Conservation (phyloP, 192 early-diverging fungal genomes). For the Thoreauomyces humboldtii region DNA sequence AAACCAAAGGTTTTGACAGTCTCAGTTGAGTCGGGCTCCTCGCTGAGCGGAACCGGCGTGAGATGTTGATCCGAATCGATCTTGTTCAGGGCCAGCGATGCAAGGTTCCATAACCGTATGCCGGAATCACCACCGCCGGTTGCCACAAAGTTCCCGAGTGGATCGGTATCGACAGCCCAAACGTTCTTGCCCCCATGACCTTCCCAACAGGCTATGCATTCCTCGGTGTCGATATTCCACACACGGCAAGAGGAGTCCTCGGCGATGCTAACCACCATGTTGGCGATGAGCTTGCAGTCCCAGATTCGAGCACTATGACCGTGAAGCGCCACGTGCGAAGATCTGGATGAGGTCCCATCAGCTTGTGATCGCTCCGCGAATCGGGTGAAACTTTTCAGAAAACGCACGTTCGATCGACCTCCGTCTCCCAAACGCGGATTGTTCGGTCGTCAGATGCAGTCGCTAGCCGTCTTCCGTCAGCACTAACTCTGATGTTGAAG, state of each 20-base stretch:
- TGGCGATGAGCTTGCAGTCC: slow-evolving; percentile 62
- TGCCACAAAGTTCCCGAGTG: slow-evolving; percentile 48
- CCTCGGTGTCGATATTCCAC: slow-evolving; percentile 53
- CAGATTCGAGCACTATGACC: slow-evolving; percentile 81
- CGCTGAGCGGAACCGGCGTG: background rate
- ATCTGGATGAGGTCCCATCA: slow-evolving; percentile 3
- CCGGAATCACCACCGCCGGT: slow-evolving; percentile 82
- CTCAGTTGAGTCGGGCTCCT: background rate
- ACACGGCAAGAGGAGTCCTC: slow-evolving; percentile 82
- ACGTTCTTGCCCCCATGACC: slow-evolving; percentile 78
- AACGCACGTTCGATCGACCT: slow-evolving; percentile 29
- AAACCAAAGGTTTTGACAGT: slow-evolving; percentile 4
- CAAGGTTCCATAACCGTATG: slow-evolving; percentile 65
- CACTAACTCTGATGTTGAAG: slow-evolving; percentile 70
- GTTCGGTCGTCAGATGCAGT: slow-evolving; percentile 85
- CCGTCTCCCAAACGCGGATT: slow-evolving; percentile 68
- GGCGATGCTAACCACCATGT: slow-evolving; percentile 63
- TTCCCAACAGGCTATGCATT: slow-evolving; percentile 72
- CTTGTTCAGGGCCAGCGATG: slow-evolving; percentile 12
- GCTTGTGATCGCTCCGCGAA: background rate
- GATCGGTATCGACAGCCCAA: slow-evolving; percentile 73
- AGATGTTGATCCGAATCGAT: slow-evolving; percentile 20
- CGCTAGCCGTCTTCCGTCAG: slow-evolving; percentile 52
- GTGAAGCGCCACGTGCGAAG: slow-evolving; percentile 42
- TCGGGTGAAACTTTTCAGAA: background rate